Percentiles rank a stretch among this genome's conserved stretches.
These are phyloP conservation scores for Suillus placidus DNA, from an alignment of 768 basidiomycete genomes.

Conservation along the genomic window DNA sequence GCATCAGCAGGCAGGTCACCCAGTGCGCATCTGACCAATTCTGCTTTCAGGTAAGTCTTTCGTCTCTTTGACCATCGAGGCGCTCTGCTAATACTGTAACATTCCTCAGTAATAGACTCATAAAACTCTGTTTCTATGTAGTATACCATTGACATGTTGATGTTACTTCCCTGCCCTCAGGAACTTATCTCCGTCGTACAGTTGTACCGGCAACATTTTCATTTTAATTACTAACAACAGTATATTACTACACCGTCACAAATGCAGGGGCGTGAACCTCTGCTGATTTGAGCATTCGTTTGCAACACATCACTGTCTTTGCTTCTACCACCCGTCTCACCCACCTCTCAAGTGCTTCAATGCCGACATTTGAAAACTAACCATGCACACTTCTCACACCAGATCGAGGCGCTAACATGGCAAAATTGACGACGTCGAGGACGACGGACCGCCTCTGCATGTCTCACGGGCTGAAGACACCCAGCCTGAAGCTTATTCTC, in stretches of 20 bases:
- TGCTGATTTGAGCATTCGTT: too few species aligned
- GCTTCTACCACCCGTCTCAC: constrained; percentile 19
- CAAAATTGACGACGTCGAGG: constrained; percentile 52
- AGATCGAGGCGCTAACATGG: constrained; percentile 54
- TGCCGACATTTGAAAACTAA: constrained; percentile 16
- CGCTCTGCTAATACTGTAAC: not conserved
- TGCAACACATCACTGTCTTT: constrained; percentile 34
- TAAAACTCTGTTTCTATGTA: not conserved
- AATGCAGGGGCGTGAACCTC: too few species aligned
- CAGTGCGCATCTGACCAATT: not conserved
- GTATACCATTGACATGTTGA: too few species aligned
- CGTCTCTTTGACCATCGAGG: not conserved
- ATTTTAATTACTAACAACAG: too few species aligned
- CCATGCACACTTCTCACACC: constrained; percentile 40
- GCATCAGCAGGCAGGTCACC: not conserved
- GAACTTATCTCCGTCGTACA: too few species aligned
- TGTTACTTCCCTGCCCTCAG: too few species aligned
- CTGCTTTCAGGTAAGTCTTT: not conserved
- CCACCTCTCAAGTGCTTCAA: constrained; percentile 21
- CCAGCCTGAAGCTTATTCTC: constrained; percentile 55
- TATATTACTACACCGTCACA: too few species aligned
- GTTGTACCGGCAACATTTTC: too few species aligned
- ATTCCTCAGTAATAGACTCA: not conserved
- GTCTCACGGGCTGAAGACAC: constrained; percentile 54
- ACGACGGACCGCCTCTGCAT: constrained; percentile 43